A percentile compares a stretch with the other conserved stretches of the same genome.
These are phyloP conservation scores for Trifolium fragiferum DNA, from an alignment of 306 rosid genomes.

Conservation along the genomic window DNA sequence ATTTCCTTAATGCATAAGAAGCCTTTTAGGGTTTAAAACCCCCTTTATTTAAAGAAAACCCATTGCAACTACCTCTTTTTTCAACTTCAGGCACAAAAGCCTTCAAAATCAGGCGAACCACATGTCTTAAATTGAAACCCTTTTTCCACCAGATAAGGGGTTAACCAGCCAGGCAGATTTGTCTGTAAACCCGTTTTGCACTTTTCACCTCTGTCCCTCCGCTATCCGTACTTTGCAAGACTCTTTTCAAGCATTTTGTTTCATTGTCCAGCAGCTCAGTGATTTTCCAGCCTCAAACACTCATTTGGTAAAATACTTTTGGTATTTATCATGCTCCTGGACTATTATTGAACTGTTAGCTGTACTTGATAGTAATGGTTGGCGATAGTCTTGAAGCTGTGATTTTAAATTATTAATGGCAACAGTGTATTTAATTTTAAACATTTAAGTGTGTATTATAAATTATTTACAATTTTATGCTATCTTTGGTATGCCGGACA, in stretches of 20 bases:
- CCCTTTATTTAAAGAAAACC: not conserved
- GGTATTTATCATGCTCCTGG: not conserved
- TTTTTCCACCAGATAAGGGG: not conserved
- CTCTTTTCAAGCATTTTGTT: constrained; percentile 3
- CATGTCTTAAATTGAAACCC: constrained; percentile 9
- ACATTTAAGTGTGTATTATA: constrained; percentile 1
- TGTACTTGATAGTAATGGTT: constrained; percentile 1
- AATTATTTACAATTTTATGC: constrained; percentile 4
- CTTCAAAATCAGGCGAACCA: not conserved
- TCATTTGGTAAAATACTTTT: constrained; percentile 25
- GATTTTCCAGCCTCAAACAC: constrained; percentile 15
- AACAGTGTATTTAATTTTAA: constrained; percentile 13
- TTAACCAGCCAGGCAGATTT: not conserved
- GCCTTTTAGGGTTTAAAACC: not conserved
- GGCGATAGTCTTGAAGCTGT: constrained; percentile 16
- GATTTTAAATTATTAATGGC: not conserved
- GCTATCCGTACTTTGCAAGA: constrained; percentile 8
- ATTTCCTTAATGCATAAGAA: constrained; percentile 19
- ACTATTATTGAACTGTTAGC: constrained; percentile 17
- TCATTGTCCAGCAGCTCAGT: constrained; percentile 12
- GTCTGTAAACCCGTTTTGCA: not conserved
- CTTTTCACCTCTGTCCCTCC: constrained; percentile 7
- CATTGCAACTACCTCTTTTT: not conserved
- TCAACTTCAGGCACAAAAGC: constrained; percentile 22
- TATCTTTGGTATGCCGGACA: constrained; percentile 1